Evolutionary conservation across 2,329 filamentous ascomycete species (phyloP).

Genomic region (Beauveria scarabaeidicola): DNA sequence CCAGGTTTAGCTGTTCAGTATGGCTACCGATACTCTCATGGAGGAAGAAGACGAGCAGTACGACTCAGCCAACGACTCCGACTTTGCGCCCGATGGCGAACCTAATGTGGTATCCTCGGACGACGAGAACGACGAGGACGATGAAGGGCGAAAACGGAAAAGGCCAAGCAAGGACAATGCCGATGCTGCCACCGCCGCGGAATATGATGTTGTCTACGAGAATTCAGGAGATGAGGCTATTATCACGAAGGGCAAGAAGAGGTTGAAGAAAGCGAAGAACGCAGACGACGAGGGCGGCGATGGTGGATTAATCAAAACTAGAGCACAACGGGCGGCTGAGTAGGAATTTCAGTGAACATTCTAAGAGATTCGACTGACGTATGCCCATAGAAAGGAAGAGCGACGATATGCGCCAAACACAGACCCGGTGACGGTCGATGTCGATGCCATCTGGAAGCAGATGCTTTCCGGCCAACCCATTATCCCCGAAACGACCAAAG

Average conservation of each 20-base stretch:
- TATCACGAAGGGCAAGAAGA: constrained; percentile 53
- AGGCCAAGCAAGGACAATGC: constrained; percentile 12
- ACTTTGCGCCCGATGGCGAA: constrained; percentile 56
- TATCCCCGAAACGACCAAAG: constrained; percentile 3
- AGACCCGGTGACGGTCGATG: constrained; percentile 59
- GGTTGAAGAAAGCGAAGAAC: constrained; percentile 30
- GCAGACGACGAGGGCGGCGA: constrained; percentile 50
- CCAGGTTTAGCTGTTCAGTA: constrained; percentile 19
- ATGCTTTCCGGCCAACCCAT: constrained; percentile 43
- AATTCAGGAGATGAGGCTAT: constrained; percentile 68
- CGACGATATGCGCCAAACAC: constrained; percentile 41
- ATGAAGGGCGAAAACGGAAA: constrained; percentile 18
- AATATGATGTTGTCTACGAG: constrained; percentile 44
- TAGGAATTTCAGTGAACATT: constrained; percentile 22
- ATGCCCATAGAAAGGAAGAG: constrained; percentile 43
- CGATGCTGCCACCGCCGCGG: constrained; percentile 16
- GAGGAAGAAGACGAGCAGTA: constrained; percentile 52
- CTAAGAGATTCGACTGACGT: constrained; percentile 12
- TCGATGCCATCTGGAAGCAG: constrained; percentile 61
- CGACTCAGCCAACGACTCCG: constrained; percentile 63
- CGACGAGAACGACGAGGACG: constrained; percentile 32
- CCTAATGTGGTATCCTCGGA: constrained; percentile 43
- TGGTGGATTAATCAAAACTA: constrained; percentile 62
- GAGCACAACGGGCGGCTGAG: constrained; percentile 60
- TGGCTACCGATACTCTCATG: constrained; percentile 33